These are phyloP conservation scores for Trichocladium uniseriatum DNA, from an alignment of 495 filamentous ascomycete species.

Conservation along the genomic window DNA sequence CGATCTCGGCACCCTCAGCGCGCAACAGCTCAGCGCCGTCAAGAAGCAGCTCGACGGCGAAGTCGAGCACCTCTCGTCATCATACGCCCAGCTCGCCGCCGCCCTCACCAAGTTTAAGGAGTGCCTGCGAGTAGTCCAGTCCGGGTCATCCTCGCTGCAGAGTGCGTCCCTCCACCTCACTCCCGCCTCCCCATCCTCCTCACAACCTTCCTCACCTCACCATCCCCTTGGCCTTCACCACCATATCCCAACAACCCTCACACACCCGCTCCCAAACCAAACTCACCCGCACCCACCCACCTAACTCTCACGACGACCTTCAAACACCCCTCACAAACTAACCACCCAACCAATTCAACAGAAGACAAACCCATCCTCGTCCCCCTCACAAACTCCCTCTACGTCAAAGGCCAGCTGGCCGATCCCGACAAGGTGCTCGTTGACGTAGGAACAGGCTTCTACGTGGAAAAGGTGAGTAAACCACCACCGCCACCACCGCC, in stretches of 20 bases:
- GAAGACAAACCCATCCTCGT: slow-evolving; percentile 65
- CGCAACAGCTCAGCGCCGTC: slow-evolving; percentile 49
- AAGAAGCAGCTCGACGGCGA: slow-evolving; percentile 95
- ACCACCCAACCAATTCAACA: too few species aligned
- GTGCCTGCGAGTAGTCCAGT: slow-evolving; percentile 65
- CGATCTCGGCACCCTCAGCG: slow-evolving; percentile 41
- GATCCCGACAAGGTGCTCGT: slow-evolving; percentile 76
- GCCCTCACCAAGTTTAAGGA: slow-evolving; percentile 89
- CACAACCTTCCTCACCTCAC: neutral
- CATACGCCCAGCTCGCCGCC: slow-evolving; percentile 77
- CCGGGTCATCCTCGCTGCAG: slow-evolving; percentile 40
- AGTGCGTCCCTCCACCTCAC: slow-evolving; percentile 17
- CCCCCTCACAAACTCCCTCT: slow-evolving; percentile 84
- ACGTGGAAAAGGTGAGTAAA: slow-evolving; percentile 75
- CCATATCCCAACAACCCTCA: neutral
- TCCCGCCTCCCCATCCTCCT: neutral
- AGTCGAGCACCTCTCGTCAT: slow-evolving; percentile 81
- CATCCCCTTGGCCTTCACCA: neutral
- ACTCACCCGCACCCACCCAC: too few species aligned
- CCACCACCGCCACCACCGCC: too few species aligned
- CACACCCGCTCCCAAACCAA: neutral
- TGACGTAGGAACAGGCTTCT: slow-evolving; percentile 94
- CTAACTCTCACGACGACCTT: too few species aligned
- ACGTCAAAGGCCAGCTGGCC: slow-evolving; percentile 75
- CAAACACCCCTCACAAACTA: too few species aligned